Base-by-base conservation (phyloP, 768 basidiomycete genomes). In the Plicaturopsis crispa region DNA sequence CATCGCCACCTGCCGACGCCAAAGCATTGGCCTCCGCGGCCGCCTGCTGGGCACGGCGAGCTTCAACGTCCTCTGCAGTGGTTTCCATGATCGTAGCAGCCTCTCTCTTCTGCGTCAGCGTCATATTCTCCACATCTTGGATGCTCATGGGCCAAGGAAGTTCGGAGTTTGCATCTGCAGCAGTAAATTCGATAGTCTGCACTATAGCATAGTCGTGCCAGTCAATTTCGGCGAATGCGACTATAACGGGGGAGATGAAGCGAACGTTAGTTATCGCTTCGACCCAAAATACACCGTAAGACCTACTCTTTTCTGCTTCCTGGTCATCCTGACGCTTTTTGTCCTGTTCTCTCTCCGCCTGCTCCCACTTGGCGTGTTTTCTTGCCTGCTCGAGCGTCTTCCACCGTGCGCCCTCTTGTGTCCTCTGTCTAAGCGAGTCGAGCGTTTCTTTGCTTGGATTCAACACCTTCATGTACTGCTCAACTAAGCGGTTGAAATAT, bases 151-250 rank as follows among this genome's bases (percentile, higher is more conserved):
- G 96, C n/a, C 88, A 81, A 8, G 94, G 96, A 18, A 99, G 70
- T 52, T 98, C 93, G 8, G 87, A 78, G 28, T 80, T 79, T 39
- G 88, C 80, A 55, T 99, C 96, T 6, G 85, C 87, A 23, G 80
- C 76, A 12, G 96, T 98, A 54, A 98, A 99, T 54, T 99, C 96
- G 50, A 96, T 92, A 14, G 92, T 96, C 55, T 97, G 91, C 5
- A 97, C 96, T 40, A 96, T 89, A 28, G 92, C 90, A 63, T 96
- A 98, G 56, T 98, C 96, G 53, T 99, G 91, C 96, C 96, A 99
- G 55, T 99, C 96, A 49, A 99, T 97, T 55, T 93, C 89, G 31
- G 91, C 89, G 53, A 96, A 93, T 4, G 93, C 94, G 60, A 80
- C 87, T 84, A 43, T 5, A 37, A 41, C 28, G n/a, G 36, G 31